phyloP scores from a whole-genome alignment of 139 green algal genomes.

The Picochlorum sp. region DNA sequence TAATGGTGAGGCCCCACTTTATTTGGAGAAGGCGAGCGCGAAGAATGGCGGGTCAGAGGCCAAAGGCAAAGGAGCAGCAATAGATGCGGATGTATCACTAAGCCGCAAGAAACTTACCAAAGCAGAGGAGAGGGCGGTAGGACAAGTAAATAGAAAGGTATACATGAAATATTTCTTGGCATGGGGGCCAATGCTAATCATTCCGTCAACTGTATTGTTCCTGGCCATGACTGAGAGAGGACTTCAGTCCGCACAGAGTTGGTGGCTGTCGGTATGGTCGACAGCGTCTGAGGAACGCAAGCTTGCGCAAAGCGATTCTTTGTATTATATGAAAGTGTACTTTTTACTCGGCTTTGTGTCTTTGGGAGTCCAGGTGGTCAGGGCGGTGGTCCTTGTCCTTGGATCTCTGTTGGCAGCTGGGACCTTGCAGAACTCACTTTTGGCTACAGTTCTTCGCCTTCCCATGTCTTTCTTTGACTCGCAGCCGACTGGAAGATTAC shows the following conservation, averaged over 20 bases:
- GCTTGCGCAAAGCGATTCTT: neutral
- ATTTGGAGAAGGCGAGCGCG: too few relatives aligned
- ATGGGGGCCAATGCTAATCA: slow-evolving; percentile 49
- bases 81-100: slow-evolving; percentile 17
- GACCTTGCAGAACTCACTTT: slow-evolving; percentile 33
- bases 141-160: slow-evolving; percentile 52
- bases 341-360: slow-evolving; percentile 52
- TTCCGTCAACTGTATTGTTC: slow-evolving; percentile 45
- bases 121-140: slow-evolving; percentile 60
- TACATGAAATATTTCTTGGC: slow-evolving; percentile 68
- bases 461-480: slow-evolving; percentile 83
- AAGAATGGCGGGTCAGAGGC: neutral
- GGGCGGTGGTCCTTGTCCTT: slow-evolving; percentile 37
- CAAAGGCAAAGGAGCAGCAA: neutral
- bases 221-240: slow-evolving; percentile 29
- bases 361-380: slow-evolving; percentile 34
- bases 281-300: slow-evolving; percentile 14
- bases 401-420: slow-evolving; percentile 35
- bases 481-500: slow-evolving; percentile 68
- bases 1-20: too few relatives aligned
- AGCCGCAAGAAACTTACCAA: slow-evolving; percentile 24
- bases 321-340: slow-evolving; percentile 57
- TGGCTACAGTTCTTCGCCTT: slow-evolving; percentile 52
- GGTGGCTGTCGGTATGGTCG: slow-evolving; percentile 56
- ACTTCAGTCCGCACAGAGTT: slow-evolving; percentile 65